Conservation (phyloP, 106 monocot species). For the Allium sativum region DNA sequence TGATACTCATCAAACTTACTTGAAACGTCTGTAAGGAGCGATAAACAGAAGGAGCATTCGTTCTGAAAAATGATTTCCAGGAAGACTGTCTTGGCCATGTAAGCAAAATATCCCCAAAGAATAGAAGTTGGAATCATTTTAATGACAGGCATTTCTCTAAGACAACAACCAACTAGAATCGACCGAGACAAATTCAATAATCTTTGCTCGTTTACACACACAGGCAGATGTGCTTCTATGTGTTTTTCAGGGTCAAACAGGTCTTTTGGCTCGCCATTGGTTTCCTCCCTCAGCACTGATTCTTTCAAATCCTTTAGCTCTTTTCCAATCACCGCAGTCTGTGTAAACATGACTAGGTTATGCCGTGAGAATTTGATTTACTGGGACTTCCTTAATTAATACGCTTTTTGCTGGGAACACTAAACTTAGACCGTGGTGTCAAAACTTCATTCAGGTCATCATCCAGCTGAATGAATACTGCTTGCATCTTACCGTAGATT, state of each 20-base stretch:
- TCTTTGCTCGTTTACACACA: conserved; percentile 85
- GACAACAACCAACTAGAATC: conserved; percentile 61
- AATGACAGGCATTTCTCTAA: conserved; percentile 74
- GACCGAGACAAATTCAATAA: conserved; percentile 67
- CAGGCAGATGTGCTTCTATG: conserved; percentile 76
- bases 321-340: background rate
- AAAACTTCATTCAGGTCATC: too few relatives aligned
- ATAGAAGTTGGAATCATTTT: conserved; percentile 82
- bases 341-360: too few relatives aligned
- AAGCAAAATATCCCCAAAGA: conserved; percentile 91
- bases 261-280: conserved; percentile 13
- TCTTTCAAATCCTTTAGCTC: conserved; percentile 34
- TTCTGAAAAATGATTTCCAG: conserved; percentile 92
- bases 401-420: too few relatives aligned
- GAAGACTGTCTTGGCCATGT: conserved; percentile 91
- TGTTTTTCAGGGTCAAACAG: conserved; percentile 75
- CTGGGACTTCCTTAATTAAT: too few relatives aligned
- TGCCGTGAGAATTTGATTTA: too few relatives aligned
- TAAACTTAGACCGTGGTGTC: too few relatives aligned
- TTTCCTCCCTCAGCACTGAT: conserved; percentile 32
- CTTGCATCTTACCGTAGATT: too few relatives aligned
- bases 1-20: too few relatives aligned
- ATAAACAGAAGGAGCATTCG: conserved; percentile 66
- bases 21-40: conserved; percentile 58
- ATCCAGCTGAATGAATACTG: too few relatives aligned